Base-by-base conservation (phyloP, 2,329 filamentous ascomycete species). In the Penicillium verrucosum region DNA sequence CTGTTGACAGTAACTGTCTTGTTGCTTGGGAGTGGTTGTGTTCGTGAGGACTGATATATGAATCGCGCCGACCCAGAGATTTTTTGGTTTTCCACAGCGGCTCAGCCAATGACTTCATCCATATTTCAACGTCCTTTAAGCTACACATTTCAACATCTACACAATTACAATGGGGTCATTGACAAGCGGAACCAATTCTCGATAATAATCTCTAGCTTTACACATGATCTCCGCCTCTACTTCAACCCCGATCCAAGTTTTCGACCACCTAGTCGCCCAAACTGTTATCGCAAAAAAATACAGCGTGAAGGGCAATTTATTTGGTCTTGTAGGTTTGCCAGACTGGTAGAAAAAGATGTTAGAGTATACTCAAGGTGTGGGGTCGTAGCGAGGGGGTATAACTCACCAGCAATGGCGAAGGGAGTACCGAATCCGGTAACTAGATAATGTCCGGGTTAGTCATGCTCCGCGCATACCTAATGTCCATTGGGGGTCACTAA, bases 241-340 rank as follows among this genome's bases (percentile, higher is more conserved):
- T 65, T 64, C 56, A 54, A 64, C 49, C 47, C 59, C 57, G 55
- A 56, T 54, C 57, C 62, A 66, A 57, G 61, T 51, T 56, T 60
- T 62, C 61, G 60, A 65, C 58, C 58, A 60, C 57, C 56, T 49
- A 59, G 48, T 60, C 54, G 50, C 60, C 62, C 62, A 51, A 29
- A 46, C 57, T 60, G 60, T 59, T 60, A 57, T 60, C 57, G 60
- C 58, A 59, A 34, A 52, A 54, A 61, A 60, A 56, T 49, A 57
- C 55, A 42, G 52, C 53, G 47, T 47, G 51, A 52, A 54, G 48
- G 52, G 30, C 54, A 63, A 57, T 60, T 73, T 75, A 75, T 61
- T 68, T 70, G 77, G 84, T 84, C 81, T 88, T 88, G 75, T 84
- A 81, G 61, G 81, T 84, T 78, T 88, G 85, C 85, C 85, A 88